Percentiles rank a stretch among this genome's conserved stretches.
phyloP scores from a whole-genome alignment of 371 early-diverging fungal species.

The Syncephalastrum racemosum region DNA sequence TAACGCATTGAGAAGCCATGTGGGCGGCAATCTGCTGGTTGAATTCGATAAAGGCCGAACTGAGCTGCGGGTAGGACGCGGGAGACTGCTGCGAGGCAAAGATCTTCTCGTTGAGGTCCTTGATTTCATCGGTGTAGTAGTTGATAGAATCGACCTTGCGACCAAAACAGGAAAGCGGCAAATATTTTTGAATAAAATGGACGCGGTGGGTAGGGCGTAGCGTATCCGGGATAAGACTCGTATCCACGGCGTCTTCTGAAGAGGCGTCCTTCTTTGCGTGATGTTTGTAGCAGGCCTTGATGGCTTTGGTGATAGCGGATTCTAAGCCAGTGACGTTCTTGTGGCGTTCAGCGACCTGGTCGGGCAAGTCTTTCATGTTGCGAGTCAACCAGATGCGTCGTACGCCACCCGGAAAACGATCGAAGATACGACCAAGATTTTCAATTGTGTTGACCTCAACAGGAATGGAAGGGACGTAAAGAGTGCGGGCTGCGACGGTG shows the following conservation, averaged over 20 bases:
- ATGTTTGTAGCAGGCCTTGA: constrained; percentile 47
- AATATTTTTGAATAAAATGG: constrained; percentile 21
- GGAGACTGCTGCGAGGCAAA: constrained; percentile 29
- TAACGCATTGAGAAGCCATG: constrained; percentile 76
- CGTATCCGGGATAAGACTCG: constrained; percentile 33
- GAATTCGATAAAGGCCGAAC: constrained; percentile 83
- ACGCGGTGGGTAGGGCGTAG: constrained; percentile 66
- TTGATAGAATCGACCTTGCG: constrained; percentile 72
- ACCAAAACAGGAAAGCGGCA: constrained; percentile 49
- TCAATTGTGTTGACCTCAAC: constrained; percentile 45
- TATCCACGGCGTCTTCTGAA: background rate
- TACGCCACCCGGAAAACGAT: constrained; percentile 75
- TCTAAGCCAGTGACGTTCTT: constrained; percentile 53
- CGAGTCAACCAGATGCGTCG: constrained; percentile 68
- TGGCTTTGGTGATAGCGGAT: constrained; percentile 46
- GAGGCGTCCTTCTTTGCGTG: constrained; percentile 24
- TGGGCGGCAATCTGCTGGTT: constrained; percentile 79
- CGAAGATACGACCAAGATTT: constrained; percentile 53
- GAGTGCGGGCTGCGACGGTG: constrained; percentile 63
- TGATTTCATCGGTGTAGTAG: constrained; percentile 54
- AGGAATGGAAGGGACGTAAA: constrained; percentile 66
- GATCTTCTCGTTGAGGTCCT: constrained; percentile 56
- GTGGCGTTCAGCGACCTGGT: constrained; percentile 58
- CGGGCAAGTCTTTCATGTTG: constrained; percentile 50
- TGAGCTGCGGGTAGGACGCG: constrained; percentile 28